These are phyloP conservation scores for Neofusicoccum kwambonambiense DNA, from an alignment of 2,329 filamentous ascomycete genomes.

Conservation along the genomic window DNA sequence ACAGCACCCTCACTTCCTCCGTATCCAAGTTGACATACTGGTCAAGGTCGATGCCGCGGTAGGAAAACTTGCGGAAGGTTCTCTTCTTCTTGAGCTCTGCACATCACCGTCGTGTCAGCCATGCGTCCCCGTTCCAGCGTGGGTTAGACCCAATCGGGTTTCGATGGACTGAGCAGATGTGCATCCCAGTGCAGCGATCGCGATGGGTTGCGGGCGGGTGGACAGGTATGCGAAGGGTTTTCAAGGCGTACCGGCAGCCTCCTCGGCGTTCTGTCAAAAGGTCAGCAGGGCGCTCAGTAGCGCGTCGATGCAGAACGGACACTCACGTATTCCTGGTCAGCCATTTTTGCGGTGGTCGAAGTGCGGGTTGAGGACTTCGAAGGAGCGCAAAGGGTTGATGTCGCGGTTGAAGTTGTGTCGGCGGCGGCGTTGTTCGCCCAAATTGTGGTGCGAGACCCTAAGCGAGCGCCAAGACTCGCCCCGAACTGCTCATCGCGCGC, in stretches of 20 bases:
- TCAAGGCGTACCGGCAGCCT: conserved; percentile 71
- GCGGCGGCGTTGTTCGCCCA: background rate
- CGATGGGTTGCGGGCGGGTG: conserved; percentile 17
- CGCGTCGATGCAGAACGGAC: conserved; percentile 22
- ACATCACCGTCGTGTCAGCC: conserved; percentile 17
- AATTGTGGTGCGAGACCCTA: conserved; percentile 15
- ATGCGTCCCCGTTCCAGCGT: conserved; percentile 19
- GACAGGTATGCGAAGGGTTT: conserved; percentile 21
- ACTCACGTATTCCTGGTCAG: conserved; percentile 86
- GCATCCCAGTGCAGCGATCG: conserved; percentile 12
- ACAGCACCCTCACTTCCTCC: conserved; percentile 15
- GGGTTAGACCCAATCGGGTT: conserved; percentile 19
- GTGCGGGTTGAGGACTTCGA: conserved; percentile 31
- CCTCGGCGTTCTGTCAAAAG: conserved; percentile 77
- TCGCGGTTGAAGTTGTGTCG: conserved; percentile 36
- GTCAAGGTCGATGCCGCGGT: conserved; percentile 99
- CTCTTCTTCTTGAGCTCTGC: conserved; percentile 97
- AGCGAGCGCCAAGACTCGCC: conserved; percentile 18
- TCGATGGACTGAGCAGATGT: conserved; percentile 17
- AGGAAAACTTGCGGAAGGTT: conserved; percentile 99
- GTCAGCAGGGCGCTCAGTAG: conserved; percentile 25
- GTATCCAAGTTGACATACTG: conserved; percentile 65
- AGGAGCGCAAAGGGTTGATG: conserved; percentile 25
- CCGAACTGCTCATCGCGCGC: background rate
- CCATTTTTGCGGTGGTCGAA: conserved; percentile 66